Base-by-base conservation (phyloP, 106 monocot genomes). In the Chionographis japonica region DNA sequence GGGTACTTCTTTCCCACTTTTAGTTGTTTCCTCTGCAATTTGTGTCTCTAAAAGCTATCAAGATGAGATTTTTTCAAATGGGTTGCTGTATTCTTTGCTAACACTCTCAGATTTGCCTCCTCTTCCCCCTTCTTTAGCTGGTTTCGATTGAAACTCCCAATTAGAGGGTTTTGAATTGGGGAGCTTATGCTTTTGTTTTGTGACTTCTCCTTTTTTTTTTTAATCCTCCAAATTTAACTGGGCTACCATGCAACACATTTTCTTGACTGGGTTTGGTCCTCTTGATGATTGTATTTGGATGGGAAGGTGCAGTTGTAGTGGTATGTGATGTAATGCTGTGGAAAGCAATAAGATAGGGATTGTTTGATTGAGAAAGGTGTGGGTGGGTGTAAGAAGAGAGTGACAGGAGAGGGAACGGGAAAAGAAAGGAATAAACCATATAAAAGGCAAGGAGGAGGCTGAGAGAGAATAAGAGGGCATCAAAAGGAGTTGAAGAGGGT, bases 401-500 rank as follows among this genome's bases (percentile, higher is more conserved):
- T 8, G 49, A 13, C 4, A 65, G 52, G 3, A 52, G 17, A 37
- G 8, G 39, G 15, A 50, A 37, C 61, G 20, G 58, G 51, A 14
- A 16, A 18, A 62, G 62, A 40, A 37, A 20, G 16, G 43, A n/a
- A 36, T 6, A 4, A 12, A 8, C 2, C 12, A 70, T 35, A 6
- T 17, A 19, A 12, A 43, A 35, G 17, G 40, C 15, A 54, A 78
- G 66, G 49, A 52, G 46, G 46, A 65, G 46, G 63, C 10, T 39
- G 37, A 37, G 12, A 14, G 14, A 15, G 12, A 14, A 39, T 54
- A 54, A 39, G 11, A 13, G 54, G 27, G 54, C 38, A 7, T 53
- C 46, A 46, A 76, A 46, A 68, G 53, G 16, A 55, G 60, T n/a
- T 11, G 66, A 20, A 56, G 20, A 51, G 54, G 50, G 43, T 65